These are phyloP conservation scores for Blakeslea trispora DNA, from an alignment of 371 early-diverging fungal genomes.

Conservation along the genomic window DNA sequence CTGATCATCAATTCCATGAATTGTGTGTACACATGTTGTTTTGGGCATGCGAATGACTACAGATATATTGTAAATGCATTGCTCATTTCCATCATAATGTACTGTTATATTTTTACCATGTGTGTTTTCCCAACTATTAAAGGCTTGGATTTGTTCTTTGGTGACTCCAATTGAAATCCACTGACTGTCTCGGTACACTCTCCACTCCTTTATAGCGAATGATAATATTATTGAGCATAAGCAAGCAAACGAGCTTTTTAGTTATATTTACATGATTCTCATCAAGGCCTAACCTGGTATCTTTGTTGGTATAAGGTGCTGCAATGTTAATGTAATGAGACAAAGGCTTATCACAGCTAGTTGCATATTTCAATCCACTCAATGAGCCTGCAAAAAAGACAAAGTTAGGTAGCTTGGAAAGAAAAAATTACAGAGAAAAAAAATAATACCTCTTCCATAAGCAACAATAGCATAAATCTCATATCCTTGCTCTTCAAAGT, in stretches of 20 bases:
- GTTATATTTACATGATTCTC: too few relatives aligned
- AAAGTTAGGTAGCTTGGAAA: too few relatives aligned
- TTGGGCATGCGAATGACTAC: conserved; percentile 52
- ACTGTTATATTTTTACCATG: conserved; percentile 30
- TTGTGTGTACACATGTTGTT: conserved; percentile 57
- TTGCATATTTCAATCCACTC: conserved; percentile 57
- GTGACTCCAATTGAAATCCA: conserved; percentile 16
- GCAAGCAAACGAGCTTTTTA: too few relatives aligned
- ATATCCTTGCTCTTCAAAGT: conserved; percentile 58
- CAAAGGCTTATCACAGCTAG: conserved; percentile 40
- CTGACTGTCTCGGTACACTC: conserved; percentile 22
- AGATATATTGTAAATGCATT: conserved; percentile 24
- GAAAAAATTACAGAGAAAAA: too few relatives aligned
- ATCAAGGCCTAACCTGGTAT: conserved; percentile 41
- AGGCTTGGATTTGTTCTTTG: conserved; percentile 24
- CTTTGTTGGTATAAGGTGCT: conserved; percentile 45
- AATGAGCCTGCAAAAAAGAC: conserved; percentile 58
- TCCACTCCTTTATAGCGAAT: conserved; percentile 16
- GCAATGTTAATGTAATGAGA: conserved; percentile 47
- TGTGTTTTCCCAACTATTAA: conserved; percentile 33
- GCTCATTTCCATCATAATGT: too few relatives aligned
- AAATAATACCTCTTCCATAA: conserved; percentile 62
- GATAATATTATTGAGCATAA: too few relatives aligned
- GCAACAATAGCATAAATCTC: conserved; percentile 59
- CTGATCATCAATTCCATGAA: conserved; percentile 57